phyloP scores from a whole-genome alignment of 257 asterid genomes.

The Solanum dulcamara region DNA sequence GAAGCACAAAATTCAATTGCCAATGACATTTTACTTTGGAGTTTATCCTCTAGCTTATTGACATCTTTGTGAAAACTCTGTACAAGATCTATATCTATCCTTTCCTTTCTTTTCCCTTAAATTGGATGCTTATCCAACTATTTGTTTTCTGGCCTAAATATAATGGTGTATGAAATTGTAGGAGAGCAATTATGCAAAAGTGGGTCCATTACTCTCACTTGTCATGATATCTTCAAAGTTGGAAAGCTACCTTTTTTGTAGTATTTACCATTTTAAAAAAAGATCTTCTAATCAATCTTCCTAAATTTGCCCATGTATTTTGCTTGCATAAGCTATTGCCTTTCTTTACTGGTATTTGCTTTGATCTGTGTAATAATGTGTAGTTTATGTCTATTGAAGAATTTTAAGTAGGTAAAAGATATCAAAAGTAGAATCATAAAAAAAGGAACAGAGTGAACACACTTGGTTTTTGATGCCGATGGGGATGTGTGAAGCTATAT shows the following conservation, averaged over 20 bases:
- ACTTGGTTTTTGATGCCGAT: background rate
- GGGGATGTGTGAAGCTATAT: background rate
- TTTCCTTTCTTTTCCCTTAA: background rate
- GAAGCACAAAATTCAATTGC: background rate
- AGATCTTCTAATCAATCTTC: background rate
- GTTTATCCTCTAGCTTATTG: background rate
- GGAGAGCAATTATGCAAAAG: background rate
- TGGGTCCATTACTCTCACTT: background rate
- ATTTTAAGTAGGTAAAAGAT: background rate
- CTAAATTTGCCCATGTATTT: background rate
- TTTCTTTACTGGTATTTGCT: background rate
- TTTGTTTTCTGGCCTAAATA: background rate
- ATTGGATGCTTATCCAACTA: background rate
- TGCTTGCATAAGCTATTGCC: background rate
- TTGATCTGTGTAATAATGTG: background rate
- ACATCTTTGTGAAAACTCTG: background rate
- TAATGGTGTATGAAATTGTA: background rate
- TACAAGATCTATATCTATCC: background rate
- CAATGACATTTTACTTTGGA: background rate
- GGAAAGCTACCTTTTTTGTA: background rate
- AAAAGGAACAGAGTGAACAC: background rate
- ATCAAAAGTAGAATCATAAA: background rate
- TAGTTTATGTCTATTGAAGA: background rate
- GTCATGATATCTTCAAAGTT: background rate
- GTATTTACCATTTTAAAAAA: background rate